These are phyloP conservation scores for Colletotrichum sp. DNA, from an alignment of 2,329 filamentous ascomycete species.

Conservation along the genomic window DNA sequence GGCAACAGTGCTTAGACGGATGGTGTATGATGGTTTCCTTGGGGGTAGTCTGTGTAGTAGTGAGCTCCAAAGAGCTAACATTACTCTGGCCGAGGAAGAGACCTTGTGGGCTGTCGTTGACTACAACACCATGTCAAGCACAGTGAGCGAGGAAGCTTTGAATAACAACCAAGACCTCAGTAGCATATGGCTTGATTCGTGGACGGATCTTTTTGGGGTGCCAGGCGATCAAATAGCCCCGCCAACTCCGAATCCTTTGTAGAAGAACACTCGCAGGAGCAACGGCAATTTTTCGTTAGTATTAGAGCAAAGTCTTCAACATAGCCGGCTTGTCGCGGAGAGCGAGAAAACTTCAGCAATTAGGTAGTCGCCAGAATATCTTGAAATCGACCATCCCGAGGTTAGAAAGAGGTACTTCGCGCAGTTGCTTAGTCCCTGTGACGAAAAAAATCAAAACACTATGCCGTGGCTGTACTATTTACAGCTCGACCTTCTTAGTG, in stretches of 20 bases:
- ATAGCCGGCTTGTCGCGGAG: background rate
- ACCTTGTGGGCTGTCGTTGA: background rate
- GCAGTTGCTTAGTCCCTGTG: background rate
- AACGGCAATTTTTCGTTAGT: background rate
- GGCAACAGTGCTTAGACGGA: background rate
- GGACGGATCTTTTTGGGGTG: background rate
- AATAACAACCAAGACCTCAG: background rate
- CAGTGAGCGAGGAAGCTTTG: background rate
- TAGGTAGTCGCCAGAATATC: fast-evolving
- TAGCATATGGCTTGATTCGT: background rate
- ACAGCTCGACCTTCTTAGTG: background rate
- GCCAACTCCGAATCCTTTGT: background rate
- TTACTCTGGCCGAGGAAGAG: background rate
- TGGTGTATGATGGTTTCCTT: background rate
- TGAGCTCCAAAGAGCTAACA: background rate
- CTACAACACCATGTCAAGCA: background rate
- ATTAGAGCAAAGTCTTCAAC: background rate
- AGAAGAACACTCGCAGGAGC: background rate
- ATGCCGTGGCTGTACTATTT: background rate
- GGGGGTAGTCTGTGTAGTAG: background rate
- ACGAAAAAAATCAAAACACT: background rate
- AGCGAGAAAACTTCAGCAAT: background rate
- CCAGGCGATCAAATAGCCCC: background rate
- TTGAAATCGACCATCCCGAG: background rate
- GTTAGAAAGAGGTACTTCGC: fast-evolving